Evolutionary conservation across 169 alveolate species (phyloP), one percentile per base, ranked within the genome.

Genomic region (Plasmodium sp.): DNA sequence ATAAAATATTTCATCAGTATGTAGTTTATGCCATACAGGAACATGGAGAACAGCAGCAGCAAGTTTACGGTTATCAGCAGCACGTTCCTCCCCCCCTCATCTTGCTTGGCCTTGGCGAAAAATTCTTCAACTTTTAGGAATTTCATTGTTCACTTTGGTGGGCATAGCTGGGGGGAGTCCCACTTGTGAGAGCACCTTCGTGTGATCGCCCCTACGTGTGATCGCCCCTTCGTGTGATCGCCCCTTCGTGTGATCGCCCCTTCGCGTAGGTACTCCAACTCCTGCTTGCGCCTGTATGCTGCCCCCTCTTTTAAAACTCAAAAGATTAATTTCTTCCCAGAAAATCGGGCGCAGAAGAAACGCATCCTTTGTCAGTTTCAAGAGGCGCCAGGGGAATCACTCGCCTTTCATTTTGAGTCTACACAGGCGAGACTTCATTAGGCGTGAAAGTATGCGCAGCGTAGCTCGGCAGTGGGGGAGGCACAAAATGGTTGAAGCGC

Each of bases 21-120:
- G 81, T 88, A 88, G 54, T 88, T 88, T 88, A 88, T 51, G 27
- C 94, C 94, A 88, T 88, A 88, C 41, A 88, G 81, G 54, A 88
- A 31, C 94, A 88, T 88, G 5, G 94, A 88, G 51, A 88, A 88
- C 31, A 88, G 58, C 39, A 88, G 81, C 10, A 88, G 51, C 39
- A 79, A 56, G 56, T 88, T 88, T 36, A 88, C 83, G 34, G 31
- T 41, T 36, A 88, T 39, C 31, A 88, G 18, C 73, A 77, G 9
- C 22, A 56, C 16, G 22, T 56, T 58, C 10, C n/a, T 39, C 33
- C 9, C 22, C 82, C 67, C 88, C 5, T 88, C 82, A 77, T 56
- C 54, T 54, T 62, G 62, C 22, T 16, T 71, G 51, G 27, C 3
- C 9, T 14, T 75, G 41, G 54, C 5, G 12, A 36, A 41, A 77